phyloP scores from a whole-genome alignment of 108 stramenopile species.

The Craspedostauros australis region DNA sequence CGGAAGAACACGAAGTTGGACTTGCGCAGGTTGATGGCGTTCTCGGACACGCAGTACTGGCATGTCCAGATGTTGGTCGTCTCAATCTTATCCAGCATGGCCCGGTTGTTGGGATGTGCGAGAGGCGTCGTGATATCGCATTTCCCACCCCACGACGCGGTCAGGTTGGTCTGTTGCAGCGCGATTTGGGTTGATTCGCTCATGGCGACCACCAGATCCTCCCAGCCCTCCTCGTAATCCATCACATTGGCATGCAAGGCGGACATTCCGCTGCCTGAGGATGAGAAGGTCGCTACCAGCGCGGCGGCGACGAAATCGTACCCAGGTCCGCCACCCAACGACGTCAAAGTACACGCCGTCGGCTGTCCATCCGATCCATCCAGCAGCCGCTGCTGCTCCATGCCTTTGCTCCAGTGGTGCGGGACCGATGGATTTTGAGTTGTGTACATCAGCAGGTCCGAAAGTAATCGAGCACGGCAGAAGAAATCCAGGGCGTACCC shows the following conservation, averaged over 20 bases:
- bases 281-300: slow-evolving; percentile 27
- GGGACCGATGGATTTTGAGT: background rate
- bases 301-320: slow-evolving; percentile 48
- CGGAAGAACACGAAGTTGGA: slow-evolving; percentile 45
- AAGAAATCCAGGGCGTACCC: slow-evolving; percentile 58
- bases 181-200: slow-evolving; percentile 14
- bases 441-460: slow-evolving; percentile 29
- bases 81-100: slow-evolving; percentile 6
- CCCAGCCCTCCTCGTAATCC: slow-evolving; percentile 66
- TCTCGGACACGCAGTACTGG: slow-evolving; percentile 67
- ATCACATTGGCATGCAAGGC: slow-evolving; percentile 30
- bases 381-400: too few species aligned
- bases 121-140: slow-evolving; percentile 58
- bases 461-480: slow-evolving; percentile 33
- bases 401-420: too few species aligned
- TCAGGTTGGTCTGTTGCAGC: slow-evolving; percentile 3
- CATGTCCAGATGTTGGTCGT: slow-evolving; percentile 36
- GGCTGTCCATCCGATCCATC: too few species aligned
- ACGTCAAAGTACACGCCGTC: slow-evolving; percentile 1
- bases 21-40: slow-evolving; percentile 28
- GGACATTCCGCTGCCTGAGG: background rate
- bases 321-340: slow-evolving; percentile 64
- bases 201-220: slow-evolving; percentile 37
- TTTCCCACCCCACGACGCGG: slow-evolving; percentile 43
- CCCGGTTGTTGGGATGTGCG: slow-evolving; percentile 24